Conservation (phyloP, 768 basidiomycete species). For the Calocera cornea region DNA sequence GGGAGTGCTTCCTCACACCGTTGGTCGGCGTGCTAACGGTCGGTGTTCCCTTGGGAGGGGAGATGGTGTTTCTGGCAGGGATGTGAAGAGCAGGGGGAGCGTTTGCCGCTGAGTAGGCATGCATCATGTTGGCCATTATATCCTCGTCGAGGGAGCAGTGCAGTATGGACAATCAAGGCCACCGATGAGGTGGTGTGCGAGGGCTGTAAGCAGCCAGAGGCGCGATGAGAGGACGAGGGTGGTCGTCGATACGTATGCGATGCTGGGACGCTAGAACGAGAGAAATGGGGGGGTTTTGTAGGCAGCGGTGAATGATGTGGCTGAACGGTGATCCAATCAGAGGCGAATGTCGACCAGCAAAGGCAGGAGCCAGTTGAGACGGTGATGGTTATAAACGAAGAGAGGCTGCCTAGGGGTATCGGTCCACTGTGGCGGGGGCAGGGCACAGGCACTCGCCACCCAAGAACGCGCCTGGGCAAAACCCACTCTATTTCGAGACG, state of each 20-base stretch:
- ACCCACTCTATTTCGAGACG: constrained; percentile 1
- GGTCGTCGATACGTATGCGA: background rate
- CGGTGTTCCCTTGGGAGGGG: background rate
- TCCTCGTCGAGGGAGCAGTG: background rate
- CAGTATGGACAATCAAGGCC: background rate
- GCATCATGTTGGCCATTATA: constrained; percentile 3
- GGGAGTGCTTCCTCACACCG: background rate
- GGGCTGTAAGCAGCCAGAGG: background rate
- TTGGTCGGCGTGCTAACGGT: background rate
- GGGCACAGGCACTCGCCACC: background rate
- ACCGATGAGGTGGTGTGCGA: background rate
- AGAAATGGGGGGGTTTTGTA: background rate
- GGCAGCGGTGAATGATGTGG: background rate
- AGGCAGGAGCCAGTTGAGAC: background rate
- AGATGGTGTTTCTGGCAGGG: constrained; percentile 22
- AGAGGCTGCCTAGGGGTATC: background rate
- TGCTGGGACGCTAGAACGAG: background rate
- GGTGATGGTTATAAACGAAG: constrained; percentile 6
- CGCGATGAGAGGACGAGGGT: background rate
- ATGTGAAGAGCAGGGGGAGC: constrained; percentile 15
- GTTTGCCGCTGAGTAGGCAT: background rate
- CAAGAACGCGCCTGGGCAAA: background rate
- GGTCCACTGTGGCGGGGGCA: background rate
- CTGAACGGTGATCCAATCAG: background rate
- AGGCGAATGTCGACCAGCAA: background rate